A percentile compares a stretch with the other conserved stretches of the same genome.
Conservation (phyloP, 345 rosid genomes). For the Cardamine chenopodiifolia region DNA sequence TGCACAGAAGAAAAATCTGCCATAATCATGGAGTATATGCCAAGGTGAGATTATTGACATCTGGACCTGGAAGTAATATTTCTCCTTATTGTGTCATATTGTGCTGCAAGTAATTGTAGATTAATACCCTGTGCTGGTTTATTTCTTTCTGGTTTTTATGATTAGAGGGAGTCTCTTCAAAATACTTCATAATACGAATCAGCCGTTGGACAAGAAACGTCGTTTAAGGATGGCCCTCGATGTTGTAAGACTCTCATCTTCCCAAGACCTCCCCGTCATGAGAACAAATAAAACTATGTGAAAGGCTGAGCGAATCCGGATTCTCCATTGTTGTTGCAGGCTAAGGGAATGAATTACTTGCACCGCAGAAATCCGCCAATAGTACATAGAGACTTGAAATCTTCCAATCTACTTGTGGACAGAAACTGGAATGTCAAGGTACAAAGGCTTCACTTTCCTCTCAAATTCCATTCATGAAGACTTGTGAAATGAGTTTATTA, state of each 20-base stretch:
- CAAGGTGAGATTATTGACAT: conserved; percentile 59
- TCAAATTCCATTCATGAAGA: not conserved
- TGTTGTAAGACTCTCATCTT: conserved; percentile 55
- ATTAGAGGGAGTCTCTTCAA: conserved; percentile 93
- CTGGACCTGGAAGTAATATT: not conserved
- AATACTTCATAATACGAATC: conserved; percentile 74
- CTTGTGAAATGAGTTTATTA: not conserved
- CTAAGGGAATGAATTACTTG: conserved; percentile 91
- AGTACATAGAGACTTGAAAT: conserved; percentile 85
- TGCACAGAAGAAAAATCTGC: conserved; percentile 73
- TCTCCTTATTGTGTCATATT: not conserved
- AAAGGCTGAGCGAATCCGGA: not conserved
- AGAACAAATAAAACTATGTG: not conserved
- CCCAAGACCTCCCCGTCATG: not conserved
- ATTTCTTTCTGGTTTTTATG: conserved; percentile 22
- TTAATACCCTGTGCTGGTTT: not conserved
- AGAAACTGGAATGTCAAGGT: conserved; percentile 94
- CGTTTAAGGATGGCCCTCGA: conserved; percentile 87
- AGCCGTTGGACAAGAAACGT: conserved; percentile 67
- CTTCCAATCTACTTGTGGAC: conserved; percentile 90
- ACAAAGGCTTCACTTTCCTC: conserved; percentile 1
- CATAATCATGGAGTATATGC: conserved; percentile 80
- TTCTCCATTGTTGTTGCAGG: conserved; percentile 52
- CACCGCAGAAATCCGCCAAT: conserved; percentile 89
- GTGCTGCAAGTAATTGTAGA: not conserved